Conservation (phyloP, 202 grass and related monocot genomes). For the Zizania palustris region DNA sequence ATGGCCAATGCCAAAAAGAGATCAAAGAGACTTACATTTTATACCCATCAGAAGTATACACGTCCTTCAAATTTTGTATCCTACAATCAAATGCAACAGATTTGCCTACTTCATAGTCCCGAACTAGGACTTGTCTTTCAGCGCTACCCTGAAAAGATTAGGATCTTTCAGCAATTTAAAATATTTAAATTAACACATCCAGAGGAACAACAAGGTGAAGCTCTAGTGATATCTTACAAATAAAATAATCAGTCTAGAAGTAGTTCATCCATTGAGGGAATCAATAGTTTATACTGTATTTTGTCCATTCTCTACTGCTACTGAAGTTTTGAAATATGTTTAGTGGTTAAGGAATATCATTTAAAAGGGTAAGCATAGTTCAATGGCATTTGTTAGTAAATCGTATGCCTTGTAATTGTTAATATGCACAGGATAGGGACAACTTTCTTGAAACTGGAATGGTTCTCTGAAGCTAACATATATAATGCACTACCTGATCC, state of each 20-base stretch:
- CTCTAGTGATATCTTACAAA: neutral
- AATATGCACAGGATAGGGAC: neutral
- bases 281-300: neutral
- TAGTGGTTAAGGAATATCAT: neutral
- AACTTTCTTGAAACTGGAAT: neutral
- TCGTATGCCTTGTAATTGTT: conserved; percentile 11
- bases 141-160: conserved; percentile 59
- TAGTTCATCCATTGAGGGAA: neutral
- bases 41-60: conserved; percentile 84
- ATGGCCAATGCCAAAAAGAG: conserved; percentile 11
- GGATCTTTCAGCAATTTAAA: conserved; percentile 22
- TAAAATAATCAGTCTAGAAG: neutral
- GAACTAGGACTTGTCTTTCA: conserved; percentile 90
- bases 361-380: neutral
- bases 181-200: conserved; percentile 2
- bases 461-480: conserved; percentile 1
- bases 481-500: conserved; percentile 57
- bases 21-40: conserved; percentile 63
- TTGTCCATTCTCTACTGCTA: neutral
- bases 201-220: neutral
- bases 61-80: conserved; percentile 79
- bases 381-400: neutral
- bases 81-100: conserved; percentile 80
- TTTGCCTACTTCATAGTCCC: conserved; percentile 69
- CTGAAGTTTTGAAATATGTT: neutral